Percentiles rank a stretch among this genome's conserved stretches.
These are phyloP conservation scores for Starmerella bacillaris DNA, from an alignment of 805 yeast species.

Conservation along the genomic window DNA sequence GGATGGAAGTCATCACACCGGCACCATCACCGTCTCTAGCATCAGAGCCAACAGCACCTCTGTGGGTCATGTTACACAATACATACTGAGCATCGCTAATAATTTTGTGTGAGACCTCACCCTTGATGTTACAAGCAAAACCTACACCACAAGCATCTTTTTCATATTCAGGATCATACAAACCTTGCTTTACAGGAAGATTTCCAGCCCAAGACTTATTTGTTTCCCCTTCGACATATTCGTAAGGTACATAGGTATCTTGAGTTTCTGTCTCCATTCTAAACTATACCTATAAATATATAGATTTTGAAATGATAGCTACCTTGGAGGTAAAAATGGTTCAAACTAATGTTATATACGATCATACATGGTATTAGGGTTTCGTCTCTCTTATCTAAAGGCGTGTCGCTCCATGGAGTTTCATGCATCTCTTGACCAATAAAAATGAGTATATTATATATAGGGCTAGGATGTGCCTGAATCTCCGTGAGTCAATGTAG, in stretches of 20 bases:
- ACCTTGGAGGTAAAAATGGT: too few relatives aligned
- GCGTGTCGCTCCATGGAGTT: too few relatives aligned
- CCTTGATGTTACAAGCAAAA: conserved; percentile 86
- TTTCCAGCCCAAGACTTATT: conserved; percentile 86
- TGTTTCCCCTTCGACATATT: conserved; percentile 56
- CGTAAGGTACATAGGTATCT: conserved; percentile 26
- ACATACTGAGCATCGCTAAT: conserved; percentile 72
- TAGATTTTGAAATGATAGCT: too few relatives aligned
- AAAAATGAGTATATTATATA: too few relatives aligned
- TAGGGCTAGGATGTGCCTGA: too few relatives aligned
- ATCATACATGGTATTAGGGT: too few relatives aligned
- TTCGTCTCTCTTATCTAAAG: too few relatives aligned
- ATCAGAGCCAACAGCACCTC: conserved; percentile 94
- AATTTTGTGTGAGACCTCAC: conserved; percentile 71
- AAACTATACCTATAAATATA: background rate
- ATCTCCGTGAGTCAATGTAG: too few relatives aligned
- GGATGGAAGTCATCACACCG: conserved; percentile 83
- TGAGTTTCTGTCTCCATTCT: conserved; percentile 2
- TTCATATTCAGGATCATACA: conserved; percentile 84
- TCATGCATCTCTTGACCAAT: too few relatives aligned
- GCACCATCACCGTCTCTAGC: conserved; percentile 99
- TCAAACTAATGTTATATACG: too few relatives aligned
- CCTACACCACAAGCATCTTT: conserved; percentile 99
- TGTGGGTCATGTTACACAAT: conserved; percentile 93
- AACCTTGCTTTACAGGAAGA: conserved; percentile 70